Evolutionary conservation across 805 yeast genomes (phyloP).

Genomic region (Metschnikowia picachoensis): DNA sequence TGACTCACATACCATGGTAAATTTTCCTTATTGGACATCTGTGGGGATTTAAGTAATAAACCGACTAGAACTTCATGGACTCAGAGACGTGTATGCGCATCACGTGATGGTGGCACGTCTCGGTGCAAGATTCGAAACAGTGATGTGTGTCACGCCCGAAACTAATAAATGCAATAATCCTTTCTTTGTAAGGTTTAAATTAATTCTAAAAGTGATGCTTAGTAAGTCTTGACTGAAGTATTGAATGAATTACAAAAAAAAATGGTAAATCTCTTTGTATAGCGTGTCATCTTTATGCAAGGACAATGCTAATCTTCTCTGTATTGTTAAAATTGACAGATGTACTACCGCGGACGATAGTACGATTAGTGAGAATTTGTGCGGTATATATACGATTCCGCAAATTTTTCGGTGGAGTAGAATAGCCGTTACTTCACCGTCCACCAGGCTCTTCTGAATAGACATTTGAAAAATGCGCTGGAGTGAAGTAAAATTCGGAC

Average conservation of each 20-base stretch:
- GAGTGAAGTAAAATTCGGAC: too few relatives aligned
- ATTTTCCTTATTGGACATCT: conserved; percentile 15
- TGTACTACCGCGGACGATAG: conserved; percentile 45
- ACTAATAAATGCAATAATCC: too few relatives aligned
- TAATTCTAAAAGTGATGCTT: too few relatives aligned
- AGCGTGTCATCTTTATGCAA: conserved; percentile 99
- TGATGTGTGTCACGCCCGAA: not conserved
- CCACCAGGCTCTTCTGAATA: too few relatives aligned
- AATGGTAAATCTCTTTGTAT: conserved; percentile 98
- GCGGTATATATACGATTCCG: too few relatives aligned
- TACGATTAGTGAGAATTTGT: conserved; percentile 22
- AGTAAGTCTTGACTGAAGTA: too few relatives aligned
- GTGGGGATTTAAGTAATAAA: not conserved
- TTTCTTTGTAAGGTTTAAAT: too few relatives aligned
- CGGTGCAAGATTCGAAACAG: conserved; percentile 9
- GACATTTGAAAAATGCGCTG: too few relatives aligned
- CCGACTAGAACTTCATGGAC: not conserved
- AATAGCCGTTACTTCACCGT: too few relatives aligned
- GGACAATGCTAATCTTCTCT: conserved; percentile 99
- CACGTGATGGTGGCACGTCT: not conserved
- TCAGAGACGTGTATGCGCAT: not conserved
- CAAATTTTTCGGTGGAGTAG: too few relatives aligned
- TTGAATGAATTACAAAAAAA: conserved; percentile 45
- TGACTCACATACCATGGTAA: conserved; percentile 19
- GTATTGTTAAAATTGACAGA: conserved; percentile 99